A percentile compares a stretch with the other conserved stretches of the same genome.
These are phyloP conservation scores for Sphaerulina musiva DNA, from an alignment of 2,329 filamentous ascomycete species.

Conservation along the genomic window DNA sequence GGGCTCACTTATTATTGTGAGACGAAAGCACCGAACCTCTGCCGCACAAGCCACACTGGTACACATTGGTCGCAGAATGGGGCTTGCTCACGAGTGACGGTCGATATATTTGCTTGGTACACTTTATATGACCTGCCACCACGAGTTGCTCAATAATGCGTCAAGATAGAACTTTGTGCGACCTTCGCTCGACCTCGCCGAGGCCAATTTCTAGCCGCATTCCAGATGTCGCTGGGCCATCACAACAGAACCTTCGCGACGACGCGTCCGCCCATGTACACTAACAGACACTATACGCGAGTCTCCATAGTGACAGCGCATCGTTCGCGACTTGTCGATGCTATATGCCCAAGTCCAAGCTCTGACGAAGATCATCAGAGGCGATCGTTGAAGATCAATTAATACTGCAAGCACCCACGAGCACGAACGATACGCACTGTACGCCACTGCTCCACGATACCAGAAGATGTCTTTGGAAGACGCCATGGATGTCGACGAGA, in stretches of 20 bases:
- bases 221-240: conserved; percentile 21
- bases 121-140: neutral
- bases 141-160: neutral
- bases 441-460: conserved; percentile 8
- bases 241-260: conserved; percentile 8
- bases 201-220: conserved; percentile 21
- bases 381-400: no score
- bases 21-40: no score
- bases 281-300: conserved; percentile 2
- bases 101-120: no score
- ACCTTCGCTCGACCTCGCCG: conserved; percentile 9
- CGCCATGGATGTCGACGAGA: conserved; percentile 8
- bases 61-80: no score
- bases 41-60: no score
- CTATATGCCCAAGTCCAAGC: neutral
- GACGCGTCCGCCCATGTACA: conserved; percentile 7
- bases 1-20: no score
- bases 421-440: neutral
- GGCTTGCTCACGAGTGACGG: no score
- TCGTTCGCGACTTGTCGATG: neutral
- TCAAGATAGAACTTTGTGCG: conserved; percentile 7
- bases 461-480: neutral
- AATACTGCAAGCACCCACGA: neutral
- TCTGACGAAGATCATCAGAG: neutral
- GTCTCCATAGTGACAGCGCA: conserved; percentile 2